phyloP scores from a whole-genome alignment of 2,329 filamentous ascomycete genomes.

The Aspergillus sp. region DNA sequence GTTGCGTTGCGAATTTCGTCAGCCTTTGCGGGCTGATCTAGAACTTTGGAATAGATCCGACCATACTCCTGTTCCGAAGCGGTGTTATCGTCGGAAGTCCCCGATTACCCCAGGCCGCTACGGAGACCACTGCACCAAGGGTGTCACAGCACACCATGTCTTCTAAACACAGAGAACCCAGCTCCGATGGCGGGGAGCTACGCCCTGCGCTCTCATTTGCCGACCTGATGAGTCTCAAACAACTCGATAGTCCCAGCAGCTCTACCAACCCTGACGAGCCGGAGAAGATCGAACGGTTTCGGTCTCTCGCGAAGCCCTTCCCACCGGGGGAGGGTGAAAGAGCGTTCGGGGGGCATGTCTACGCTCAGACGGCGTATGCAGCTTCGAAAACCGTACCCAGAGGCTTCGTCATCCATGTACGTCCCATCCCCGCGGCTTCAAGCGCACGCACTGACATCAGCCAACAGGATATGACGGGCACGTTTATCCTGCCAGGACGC shows the following conservation, averaged over 20 bases:
- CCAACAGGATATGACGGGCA: constrained; percentile 50
- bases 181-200: constrained; percentile 7
- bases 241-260: constrained; percentile 17
- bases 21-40: too few species aligned
- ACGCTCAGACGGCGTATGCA: constrained; percentile 56
- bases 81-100: too few species aligned
- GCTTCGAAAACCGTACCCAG: constrained; percentile 52
- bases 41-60: too few species aligned
- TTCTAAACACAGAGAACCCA: constrained; percentile 6
- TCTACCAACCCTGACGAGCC: constrained; percentile 10
- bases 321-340: constrained; percentile 41
- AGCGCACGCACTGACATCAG: not conserved
- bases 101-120: too few species aligned
- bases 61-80: too few species aligned
- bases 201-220: constrained; percentile 22
- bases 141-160: not conserved
- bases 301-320: constrained; percentile 33
- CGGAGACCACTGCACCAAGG: too few species aligned
- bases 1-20: too few species aligned
- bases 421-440: constrained; percentile 8
- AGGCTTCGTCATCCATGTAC: constrained; percentile 53
- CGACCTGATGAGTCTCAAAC: constrained; percentile 32
- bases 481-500: constrained; percentile 50
- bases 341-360: constrained; percentile 57
- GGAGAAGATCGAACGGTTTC: constrained; percentile 30